Evolutionary conservation across 768 basidiomycete species (phyloP).

Genomic region (Mycena rosella): DNA sequence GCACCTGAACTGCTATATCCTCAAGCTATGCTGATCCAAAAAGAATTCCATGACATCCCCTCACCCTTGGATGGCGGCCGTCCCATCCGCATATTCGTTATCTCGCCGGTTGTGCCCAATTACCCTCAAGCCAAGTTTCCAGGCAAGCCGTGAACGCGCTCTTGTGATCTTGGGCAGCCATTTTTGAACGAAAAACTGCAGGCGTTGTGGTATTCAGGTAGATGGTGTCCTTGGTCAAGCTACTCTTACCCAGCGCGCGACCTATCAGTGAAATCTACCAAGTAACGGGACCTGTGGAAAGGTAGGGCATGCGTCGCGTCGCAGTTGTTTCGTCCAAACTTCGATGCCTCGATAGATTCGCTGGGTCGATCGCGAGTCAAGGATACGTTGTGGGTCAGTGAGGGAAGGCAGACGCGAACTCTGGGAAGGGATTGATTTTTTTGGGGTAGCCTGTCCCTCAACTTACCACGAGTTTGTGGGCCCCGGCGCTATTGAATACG

Average conservation of each 20-base stretch:
- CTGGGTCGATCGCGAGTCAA: slow-evolving; percentile 88
- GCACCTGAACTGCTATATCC: background rate
- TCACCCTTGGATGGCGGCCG: slow-evolving; percentile 72
- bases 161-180: background rate
- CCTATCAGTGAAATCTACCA: slow-evolving; percentile 89
- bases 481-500: slow-evolving; percentile 90
- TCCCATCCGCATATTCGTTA: slow-evolving; percentile 85
- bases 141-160: slow-evolving; percentile 56
- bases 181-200: slow-evolving; percentile 43
- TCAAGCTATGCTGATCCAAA: slow-evolving; percentile 81
- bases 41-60: slow-evolving; percentile 82
- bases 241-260: background rate
- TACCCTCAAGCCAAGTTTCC: slow-evolving; percentile 95
- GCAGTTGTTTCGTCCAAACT: background rate
- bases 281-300: slow-evolving; percentile 96
- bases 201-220: slow-evolving; percentile 89
- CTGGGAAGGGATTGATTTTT: background rate
- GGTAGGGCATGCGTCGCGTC: slow-evolving; percentile 42
- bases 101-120: slow-evolving; percentile 81
- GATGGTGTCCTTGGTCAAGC: background rate
- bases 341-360: slow-evolving; percentile 56
- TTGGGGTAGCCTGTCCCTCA: slow-evolving; percentile 78
- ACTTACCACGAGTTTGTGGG: slow-evolving; percentile 94
- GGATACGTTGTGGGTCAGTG: slow-evolving; percentile 84
- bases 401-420: too few relatives aligned